Evolutionary conservation across 1,284 basidiomycete species (phyloP).

Genomic region (Boletus semigastroideus): DNA sequence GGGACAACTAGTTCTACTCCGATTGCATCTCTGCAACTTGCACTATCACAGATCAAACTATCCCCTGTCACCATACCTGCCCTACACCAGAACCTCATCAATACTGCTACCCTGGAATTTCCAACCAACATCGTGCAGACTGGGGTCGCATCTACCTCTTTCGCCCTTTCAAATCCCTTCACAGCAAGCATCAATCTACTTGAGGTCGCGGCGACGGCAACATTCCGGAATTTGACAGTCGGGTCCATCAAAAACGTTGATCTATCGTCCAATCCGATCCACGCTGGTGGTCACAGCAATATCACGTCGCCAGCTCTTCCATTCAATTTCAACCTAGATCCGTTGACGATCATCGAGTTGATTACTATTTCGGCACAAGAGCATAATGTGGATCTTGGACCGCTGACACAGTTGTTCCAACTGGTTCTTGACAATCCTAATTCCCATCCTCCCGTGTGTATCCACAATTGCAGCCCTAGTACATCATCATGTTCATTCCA

Average conservation of each 20-base stretch:
- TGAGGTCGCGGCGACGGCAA: constrained; percentile 55
- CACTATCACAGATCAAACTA: constrained; percentile 62
- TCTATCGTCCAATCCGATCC: constrained; percentile 54
- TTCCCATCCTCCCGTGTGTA: constrained; percentile 39
- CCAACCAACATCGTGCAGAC: constrained; percentile 59
- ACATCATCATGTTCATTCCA: background rate
- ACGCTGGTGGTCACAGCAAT: constrained; percentile 58
- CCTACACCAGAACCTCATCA: constrained; percentile 64
- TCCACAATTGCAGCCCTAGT: background rate
- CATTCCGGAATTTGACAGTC: constrained; percentile 51
- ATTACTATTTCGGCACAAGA: constrained; percentile 53
- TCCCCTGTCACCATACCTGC: constrained; percentile 68
- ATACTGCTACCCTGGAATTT: constrained; percentile 52
- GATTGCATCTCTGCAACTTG: constrained; percentile 64
- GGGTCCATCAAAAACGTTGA: constrained; percentile 60
- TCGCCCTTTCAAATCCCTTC: constrained; percentile 70
- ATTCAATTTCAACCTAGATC: constrained; percentile 66
- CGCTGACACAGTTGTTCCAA: constrained; percentile 59
- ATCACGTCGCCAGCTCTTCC: constrained; percentile 62
- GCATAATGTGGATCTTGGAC: constrained; percentile 63
- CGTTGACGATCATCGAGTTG: constrained; percentile 60
- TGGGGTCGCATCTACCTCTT: constrained; percentile 54
- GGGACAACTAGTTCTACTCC: constrained; percentile 62
- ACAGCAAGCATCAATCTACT: constrained; percentile 73
- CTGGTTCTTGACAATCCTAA: constrained; percentile 53